Conservation (phyloP, 768 basidiomycete species). For the Mycena sanguinolenta region DNA sequence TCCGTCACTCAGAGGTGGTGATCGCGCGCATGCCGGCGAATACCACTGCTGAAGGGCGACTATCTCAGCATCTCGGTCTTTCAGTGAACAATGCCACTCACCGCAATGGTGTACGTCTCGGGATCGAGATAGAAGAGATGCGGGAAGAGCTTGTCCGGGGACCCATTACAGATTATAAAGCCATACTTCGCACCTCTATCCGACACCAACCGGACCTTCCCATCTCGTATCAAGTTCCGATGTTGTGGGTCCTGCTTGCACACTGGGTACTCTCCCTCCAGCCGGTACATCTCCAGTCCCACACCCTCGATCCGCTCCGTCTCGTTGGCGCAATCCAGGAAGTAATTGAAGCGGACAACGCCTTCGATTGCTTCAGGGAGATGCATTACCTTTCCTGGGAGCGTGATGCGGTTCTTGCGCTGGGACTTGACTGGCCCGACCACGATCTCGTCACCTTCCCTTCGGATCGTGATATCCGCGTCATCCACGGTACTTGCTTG, state of each 20-base stretch:
- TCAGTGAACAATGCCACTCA: not conserved
- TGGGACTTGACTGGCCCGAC: no score
- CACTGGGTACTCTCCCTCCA: not conserved
- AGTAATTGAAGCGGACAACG: no score
- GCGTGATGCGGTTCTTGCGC: not conserved
- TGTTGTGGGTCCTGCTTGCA: not conserved
- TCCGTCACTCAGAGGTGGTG: no score
- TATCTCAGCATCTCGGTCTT: not conserved
- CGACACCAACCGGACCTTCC: no score
- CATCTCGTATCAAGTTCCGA: constrained; percentile 10
- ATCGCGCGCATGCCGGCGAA: no score
- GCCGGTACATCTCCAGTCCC: constrained; percentile 14
- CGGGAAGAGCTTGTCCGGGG: no score
- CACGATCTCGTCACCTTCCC: constrained; percentile 6
- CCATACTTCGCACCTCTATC: no score
- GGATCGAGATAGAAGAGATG: no score
- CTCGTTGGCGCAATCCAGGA: no score
- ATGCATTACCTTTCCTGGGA: not conserved
- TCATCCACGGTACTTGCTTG: not conserved
- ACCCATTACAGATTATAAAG: no score
- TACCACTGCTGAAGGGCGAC: not conserved
- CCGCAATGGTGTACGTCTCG: no score
- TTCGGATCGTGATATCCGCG: constrained; percentile 6
- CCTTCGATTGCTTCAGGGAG: not conserved
- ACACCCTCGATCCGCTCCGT: no score